Evolutionary conservation across 2,329 filamentous ascomycete species (phyloP).

Genomic region (Trichophyton mentagrophytes): DNA sequence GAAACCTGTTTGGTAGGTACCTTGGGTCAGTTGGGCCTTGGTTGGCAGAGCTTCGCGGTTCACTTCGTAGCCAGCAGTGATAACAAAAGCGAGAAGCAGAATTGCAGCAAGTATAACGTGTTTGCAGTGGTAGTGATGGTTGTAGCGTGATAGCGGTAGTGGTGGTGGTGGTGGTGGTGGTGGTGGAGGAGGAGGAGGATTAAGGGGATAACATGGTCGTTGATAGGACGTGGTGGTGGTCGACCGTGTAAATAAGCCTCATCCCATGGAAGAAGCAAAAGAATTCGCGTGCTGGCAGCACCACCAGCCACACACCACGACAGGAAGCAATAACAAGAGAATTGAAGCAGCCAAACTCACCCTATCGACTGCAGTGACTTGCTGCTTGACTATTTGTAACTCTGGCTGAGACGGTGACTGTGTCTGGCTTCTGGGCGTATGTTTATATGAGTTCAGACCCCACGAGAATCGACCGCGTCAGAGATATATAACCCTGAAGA

Average conservation of each 20-base stretch:
- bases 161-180: not conserved
- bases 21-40: not conserved
- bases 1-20: not conserved
- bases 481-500: constrained; percentile 4
- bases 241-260: not conserved
- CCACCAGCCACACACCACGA: not conserved
- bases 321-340: not conserved
- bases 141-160: no score
- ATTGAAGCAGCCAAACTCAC: not conserved
- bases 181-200: not conserved
- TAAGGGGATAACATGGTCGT: not conserved
- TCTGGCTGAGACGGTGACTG: not conserved
- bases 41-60: not conserved
- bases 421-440: not conserved
- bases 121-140: no score
- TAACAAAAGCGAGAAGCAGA: not conserved
- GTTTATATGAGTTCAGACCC: not conserved
- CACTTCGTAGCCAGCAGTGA: not conserved
- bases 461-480: constrained; percentile 6
- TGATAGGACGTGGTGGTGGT: not conserved
- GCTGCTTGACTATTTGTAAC: not conserved
- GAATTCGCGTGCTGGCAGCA: not conserved
- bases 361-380: not conserved
- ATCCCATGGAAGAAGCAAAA: not conserved
- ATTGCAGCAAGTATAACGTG: not conserved